These are phyloP conservation scores for Wallacemonas collosoma DNA, from an alignment of 208 protist genomes.

Conservation along the genomic window DNA sequence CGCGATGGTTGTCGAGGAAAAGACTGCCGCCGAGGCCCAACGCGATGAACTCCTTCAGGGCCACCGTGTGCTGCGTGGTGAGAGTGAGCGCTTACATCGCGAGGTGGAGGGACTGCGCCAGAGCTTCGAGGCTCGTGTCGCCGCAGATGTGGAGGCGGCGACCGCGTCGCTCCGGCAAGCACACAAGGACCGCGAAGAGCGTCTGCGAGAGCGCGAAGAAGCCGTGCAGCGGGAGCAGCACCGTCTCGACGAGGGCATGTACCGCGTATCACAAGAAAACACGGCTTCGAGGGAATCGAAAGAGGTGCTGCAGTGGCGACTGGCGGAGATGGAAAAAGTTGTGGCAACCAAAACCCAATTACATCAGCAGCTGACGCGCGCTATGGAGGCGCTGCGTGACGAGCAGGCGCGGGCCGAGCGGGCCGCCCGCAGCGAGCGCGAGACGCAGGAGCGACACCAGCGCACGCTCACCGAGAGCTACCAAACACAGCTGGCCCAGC, in stretches of 20 bases:
- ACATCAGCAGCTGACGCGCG: conserved; percentile 22
- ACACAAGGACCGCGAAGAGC: conserved; percentile 40
- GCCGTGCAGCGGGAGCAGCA: conserved; percentile 23
- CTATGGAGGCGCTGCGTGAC: conserved; percentile 19
- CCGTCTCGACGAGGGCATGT: conserved; percentile 26
- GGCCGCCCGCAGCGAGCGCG: conserved; percentile 1
- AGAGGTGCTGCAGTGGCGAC: conserved; percentile 16
- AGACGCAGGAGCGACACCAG: conserved; percentile 1
- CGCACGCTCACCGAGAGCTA: conserved; percentile 18
- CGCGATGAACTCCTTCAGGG: conserved; percentile 41
- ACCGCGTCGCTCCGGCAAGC: conserved; percentile 28
- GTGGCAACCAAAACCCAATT: conserved; percentile 20
- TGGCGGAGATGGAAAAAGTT: conserved; percentile 24
- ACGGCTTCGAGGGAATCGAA: conserved; percentile 19
- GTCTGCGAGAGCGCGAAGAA: conserved; percentile 28
- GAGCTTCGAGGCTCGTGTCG: conserved; percentile 18
- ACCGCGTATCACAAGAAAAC: conserved; percentile 16
- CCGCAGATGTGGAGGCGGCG: conserved; percentile 17
- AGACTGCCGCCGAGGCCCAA: conserved; percentile 36
- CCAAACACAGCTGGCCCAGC: conserved; percentile 23
- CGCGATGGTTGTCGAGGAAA: conserved; percentile 33
- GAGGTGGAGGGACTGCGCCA: conserved; percentile 33
- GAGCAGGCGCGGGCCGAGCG: conserved; percentile 21
- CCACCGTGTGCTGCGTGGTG: conserved; percentile 33
- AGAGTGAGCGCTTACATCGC: conserved; percentile 21